Evolutionary conservation across 345 rosid species (phyloP), one percentile per base, ranked within the genome.

Genomic region (Ailanthus altissimus): DNA sequence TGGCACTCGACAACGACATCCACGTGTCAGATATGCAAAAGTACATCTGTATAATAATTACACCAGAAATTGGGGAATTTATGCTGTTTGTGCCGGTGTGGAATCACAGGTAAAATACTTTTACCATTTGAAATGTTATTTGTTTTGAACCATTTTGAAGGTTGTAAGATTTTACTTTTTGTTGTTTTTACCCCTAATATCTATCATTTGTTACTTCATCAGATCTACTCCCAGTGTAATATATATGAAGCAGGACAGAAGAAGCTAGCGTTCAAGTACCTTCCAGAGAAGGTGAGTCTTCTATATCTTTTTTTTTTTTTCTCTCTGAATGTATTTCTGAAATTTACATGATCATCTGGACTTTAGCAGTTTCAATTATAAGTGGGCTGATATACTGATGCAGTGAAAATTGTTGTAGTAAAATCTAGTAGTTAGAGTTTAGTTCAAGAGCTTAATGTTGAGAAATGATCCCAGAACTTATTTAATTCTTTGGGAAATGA

Each of bases 211-310:
- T 45, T 38, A 73, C 75, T 75, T 73, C 58, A 28, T 54, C 83
- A 97, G 98, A 91, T 97, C 81, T 89, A 88, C 82, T 97, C 98
- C 74, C 96, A 94, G 38, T 88, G 93, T 87, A 97, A 97, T 85
- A 90, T 94, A 81, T 94, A 97, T 78, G 98, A 97, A 89, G 98
- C 97, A 64, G 93, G 91, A 38, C 87, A 89, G 82, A 97, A 94
- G 86, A 94, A 94, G 89, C 83, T 86, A 49, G 96, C 97, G 14
- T 94, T 94, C 65, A 97, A 94, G 83, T 94, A 94, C 79, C 87
- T 88, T n/a, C 86, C 78, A 6, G 97, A 94, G 80, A 94, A 92
- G 94, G 98, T 85, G 69, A 75, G 75, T 73, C 13, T 46, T 46
- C 6, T n/a, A n/a, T n/a, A n/a, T n/a, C n/a, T n/a, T 16, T 32